Conservation (phyloP, 2,329 filamentous ascomycete genomes). For the Nemania abortiva region DNA sequence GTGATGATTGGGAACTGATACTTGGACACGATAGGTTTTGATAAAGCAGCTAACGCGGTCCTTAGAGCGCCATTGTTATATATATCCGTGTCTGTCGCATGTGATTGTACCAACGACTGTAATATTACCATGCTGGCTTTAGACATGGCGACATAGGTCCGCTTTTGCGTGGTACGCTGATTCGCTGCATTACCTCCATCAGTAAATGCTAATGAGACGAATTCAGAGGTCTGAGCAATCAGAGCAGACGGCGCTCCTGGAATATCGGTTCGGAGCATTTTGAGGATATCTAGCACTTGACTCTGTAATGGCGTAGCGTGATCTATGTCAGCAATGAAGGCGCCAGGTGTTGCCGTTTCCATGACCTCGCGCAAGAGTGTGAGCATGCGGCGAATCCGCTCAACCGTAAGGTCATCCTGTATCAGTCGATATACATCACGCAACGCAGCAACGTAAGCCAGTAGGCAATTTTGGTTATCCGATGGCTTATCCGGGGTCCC, state of each 20-base stretch:
- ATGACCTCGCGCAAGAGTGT: constrained; percentile 77
- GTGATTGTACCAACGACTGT: constrained; percentile 68
- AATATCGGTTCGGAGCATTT: constrained; percentile 75
- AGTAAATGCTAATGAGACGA: constrained; percentile 77
- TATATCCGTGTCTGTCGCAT: constrained; percentile 73
- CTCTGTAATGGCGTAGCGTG: constrained; percentile 78
- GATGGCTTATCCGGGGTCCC: constrained; percentile 59
- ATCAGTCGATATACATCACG: constrained; percentile 83
- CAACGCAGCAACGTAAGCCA: constrained; percentile 84
- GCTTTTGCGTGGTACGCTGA: constrained; percentile 60
- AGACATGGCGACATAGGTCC: constrained; percentile 90
- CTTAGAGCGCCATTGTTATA: constrained; percentile 76
- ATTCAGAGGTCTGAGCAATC: constrained; percentile 75
- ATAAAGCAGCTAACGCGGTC: constrained; percentile 74
- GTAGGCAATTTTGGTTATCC: constrained; percentile 84
- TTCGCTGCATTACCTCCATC: constrained; percentile 52
- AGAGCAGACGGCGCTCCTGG: constrained; percentile 75
- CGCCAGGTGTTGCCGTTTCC: constrained; percentile 73
- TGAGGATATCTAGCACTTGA: constrained; percentile 75
- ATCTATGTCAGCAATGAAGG: constrained; percentile 79
- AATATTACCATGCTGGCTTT: constrained; percentile 83
- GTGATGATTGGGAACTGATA: constrained; percentile 81
- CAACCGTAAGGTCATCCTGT: constrained; percentile 70
- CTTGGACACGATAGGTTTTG: constrained; percentile 79
- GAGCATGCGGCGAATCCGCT: constrained; percentile 76